Conservation (phyloP, 257 asterid genomes). For the Schizonepeta tenuifolia region DNA sequence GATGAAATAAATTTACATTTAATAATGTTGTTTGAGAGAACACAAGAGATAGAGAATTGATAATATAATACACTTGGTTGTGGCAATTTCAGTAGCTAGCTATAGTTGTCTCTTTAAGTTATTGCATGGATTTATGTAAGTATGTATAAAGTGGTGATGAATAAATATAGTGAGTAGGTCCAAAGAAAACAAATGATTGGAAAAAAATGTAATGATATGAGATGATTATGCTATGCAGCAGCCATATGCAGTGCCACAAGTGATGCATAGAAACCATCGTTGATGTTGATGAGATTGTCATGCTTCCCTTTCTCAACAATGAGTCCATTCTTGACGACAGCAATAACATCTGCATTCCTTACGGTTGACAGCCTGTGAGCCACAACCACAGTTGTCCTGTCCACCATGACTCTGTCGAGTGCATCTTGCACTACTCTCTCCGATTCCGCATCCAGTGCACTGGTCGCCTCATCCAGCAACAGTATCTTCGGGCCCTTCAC, state of each 20-base stretch:
- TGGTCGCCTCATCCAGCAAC: constrained; percentile 69
- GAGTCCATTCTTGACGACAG: constrained; percentile 60
- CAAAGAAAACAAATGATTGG: too few species aligned
- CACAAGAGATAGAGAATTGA: too few species aligned
- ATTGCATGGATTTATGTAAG: too few species aligned
- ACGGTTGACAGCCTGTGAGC: constrained; percentile 76
- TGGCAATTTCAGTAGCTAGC: too few species aligned
- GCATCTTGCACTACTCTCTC: constrained; percentile 76
- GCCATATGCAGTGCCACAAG: constrained; percentile 56
- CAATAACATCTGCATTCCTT: constrained; percentile 61
- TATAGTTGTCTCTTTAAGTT: too few species aligned
- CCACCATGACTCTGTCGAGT: constrained; percentile 59
- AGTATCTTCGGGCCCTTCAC: constrained; percentile 66
- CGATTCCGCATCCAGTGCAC: constrained; percentile 78
- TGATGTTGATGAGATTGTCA: constrained; percentile 43
- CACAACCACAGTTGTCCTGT: constrained; percentile 64
- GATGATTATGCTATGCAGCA: constrained; percentile 12
- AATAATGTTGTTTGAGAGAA: too few species aligned
- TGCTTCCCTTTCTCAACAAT: constrained; percentile 71
- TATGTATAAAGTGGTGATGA: too few species aligned
- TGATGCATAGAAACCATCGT: constrained; percentile 61
- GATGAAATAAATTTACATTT: too few species aligned
- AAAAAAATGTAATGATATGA: too few species aligned
- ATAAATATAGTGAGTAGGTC: too few species aligned
- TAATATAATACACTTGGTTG: too few species aligned